A percentile compares a stretch with the other conserved stretches of the same genome.
These are phyloP conservation scores for Cronartium ribicola DNA, from an alignment of 1,284 basidiomycete genomes.

Conservation along the genomic window DNA sequence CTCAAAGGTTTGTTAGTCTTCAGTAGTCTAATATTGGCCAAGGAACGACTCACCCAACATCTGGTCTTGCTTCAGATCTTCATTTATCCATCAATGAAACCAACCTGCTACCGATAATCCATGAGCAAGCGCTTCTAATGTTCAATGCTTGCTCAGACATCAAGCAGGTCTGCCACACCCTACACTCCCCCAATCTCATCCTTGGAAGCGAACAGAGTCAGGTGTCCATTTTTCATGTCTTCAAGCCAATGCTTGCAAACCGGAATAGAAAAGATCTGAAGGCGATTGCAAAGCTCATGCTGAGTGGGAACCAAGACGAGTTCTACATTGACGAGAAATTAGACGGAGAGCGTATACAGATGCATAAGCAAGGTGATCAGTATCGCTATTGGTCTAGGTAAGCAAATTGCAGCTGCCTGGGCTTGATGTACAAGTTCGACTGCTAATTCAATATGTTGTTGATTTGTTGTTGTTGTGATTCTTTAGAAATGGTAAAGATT, in stretches of 20 bases:
- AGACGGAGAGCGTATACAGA: conserved; percentile 87
- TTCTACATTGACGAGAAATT: conserved; percentile 94
- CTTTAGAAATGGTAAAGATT: conserved; percentile 80
- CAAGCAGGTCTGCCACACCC: conserved; percentile 71
- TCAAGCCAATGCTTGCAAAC: conserved; percentile 88
- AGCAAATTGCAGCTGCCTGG: conserved; percentile 39
- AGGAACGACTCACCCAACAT: not conserved
- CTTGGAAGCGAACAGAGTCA: conserved; percentile 63
- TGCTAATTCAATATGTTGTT: conserved; percentile 16
- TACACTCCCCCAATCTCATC: conserved; percentile 46
- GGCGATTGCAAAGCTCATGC: conserved; percentile 76
- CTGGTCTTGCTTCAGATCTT: conserved; percentile 50
- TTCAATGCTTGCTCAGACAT: conserved; percentile 93
- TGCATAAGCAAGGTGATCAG: conserved; percentile 81
- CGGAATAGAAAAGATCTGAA: conserved; percentile 66
- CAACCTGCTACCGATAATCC: conserved; percentile 77
- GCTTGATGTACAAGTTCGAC: not conserved
- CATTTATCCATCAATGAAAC: conserved; percentile 62
- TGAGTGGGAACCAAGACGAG: conserved; percentile 54
- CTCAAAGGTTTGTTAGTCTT: conserved; percentile 65
- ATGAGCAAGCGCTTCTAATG: conserved; percentile 80
- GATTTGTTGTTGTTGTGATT: conserved; percentile 21
- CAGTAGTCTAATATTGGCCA: not conserved
- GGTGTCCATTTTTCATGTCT: conserved; percentile 72
- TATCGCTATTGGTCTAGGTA: conserved; percentile 87